These are phyloP conservation scores for Austroboletus niveus DNA, from an alignment of 1,284 basidiomycete genomes.

Conservation along the genomic window DNA sequence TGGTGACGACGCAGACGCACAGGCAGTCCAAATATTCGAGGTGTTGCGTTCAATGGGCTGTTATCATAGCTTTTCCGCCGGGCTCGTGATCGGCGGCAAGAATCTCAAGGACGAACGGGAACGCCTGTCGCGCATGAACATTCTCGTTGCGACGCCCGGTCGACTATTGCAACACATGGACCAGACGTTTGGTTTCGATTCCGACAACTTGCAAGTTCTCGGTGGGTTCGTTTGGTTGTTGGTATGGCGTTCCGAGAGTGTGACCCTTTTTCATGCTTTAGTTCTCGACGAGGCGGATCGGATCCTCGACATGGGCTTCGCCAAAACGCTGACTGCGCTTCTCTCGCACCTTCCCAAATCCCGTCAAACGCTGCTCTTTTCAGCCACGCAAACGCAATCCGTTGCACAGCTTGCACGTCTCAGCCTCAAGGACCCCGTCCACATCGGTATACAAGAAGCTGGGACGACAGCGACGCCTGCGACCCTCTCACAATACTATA, in stretches of 20 bases:
- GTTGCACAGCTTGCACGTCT: conserved; percentile 89
- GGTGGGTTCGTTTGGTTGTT: conserved; percentile 46
- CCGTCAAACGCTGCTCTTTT: conserved; percentile 94
- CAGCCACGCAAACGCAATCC: conserved; percentile 93
- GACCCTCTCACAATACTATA: conserved; percentile 89
- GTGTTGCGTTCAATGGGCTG: conserved; percentile 91
- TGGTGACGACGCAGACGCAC: conserved; percentile 4
- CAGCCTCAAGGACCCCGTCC: conserved; percentile 81
- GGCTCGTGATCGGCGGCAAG: conserved; percentile 96
- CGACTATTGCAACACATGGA: conserved; percentile 97
- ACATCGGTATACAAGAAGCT: conserved; percentile 65
- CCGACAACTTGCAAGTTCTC: conserved; percentile 88
- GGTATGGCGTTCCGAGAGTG: background rate
- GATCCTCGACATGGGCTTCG: conserved; percentile 95
- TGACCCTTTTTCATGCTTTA: conserved; percentile 26
- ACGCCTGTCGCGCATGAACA: conserved; percentile 91
- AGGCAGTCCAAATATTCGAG: conserved; percentile 98
- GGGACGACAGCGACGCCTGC: conserved; percentile 51
- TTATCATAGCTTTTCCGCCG: conserved; percentile 91
- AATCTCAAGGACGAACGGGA: conserved; percentile 92
- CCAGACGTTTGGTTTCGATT: conserved; percentile 94
- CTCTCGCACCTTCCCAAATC: conserved; percentile 83
- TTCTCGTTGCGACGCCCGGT: conserved; percentile 95
- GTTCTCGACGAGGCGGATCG: conserved; percentile 97
- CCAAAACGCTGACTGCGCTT: conserved; percentile 86